Evolutionary conservation across 75 land plant species (phyloP), one percentile per base, ranked within the genome.

Genomic region (Cryptomeria japonica): DNA sequence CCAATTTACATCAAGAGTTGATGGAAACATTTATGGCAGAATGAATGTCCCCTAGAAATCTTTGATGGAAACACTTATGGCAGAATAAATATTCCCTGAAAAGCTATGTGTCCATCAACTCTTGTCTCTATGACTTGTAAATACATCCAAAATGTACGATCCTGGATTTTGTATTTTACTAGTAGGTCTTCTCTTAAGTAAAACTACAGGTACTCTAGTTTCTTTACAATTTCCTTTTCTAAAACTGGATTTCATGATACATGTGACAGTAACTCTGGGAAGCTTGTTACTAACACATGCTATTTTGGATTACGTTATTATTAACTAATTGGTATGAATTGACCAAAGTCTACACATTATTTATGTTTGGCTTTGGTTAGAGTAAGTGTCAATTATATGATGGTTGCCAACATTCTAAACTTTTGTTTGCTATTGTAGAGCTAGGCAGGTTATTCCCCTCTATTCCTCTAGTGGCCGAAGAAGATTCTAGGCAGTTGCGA

Each of bases 381-480:
- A 39, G n/a, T 41, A 79, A 79, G 39, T 14, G 5, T n/a, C 55
- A 84, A 32, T 8, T 15, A 84, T 49, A 32, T 18, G 31, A 44
- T 36, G 46, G 38, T 42, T 80, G 86, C 41, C 19, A n/a, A 13
- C 88, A 44, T 47, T 44, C 55, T 87, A 49, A 49, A 15, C 19
- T 15, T 83, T 87, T 46, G 38, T 34, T 78, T 42, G 53, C 32
- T 88, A 68, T 88, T 58, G 86, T 90, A 94, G 99, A 97, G 88
- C 89, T 97, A 72, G 87, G 91, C 11, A 89, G 91, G 77, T 79
- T 91, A 51, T 97, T 97, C 78, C 99, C 99, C 8, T 88, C 91
- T 25, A 94, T 97, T 75, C 99, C 99, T n/a, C 85, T 96, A 87
- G 95, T 97, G 85, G 97, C 96, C 19, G 99, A 97, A 87, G 99